Conservation (phyloP, 2,329 filamentous ascomycete species). For the Ceratocystis lukuohia region DNA sequence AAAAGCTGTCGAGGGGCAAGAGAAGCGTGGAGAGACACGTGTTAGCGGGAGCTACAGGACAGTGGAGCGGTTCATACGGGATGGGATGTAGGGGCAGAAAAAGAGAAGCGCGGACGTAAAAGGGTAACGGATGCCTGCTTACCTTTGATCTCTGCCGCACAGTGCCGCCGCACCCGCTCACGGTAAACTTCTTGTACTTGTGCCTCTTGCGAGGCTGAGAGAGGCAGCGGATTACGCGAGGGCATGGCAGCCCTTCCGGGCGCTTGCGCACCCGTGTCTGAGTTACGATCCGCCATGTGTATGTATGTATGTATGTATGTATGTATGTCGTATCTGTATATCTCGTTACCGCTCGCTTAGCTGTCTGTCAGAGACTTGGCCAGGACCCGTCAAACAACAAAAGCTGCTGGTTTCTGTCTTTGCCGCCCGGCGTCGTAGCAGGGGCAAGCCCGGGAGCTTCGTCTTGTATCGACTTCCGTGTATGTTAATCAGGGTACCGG, state of each 20-base stretch:
- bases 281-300: neutral
- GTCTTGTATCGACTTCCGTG: too few relatives aligned
- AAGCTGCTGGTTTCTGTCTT: too few relatives aligned
- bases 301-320: slow-evolving; percentile 2
- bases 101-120: neutral
- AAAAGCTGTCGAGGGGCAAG: slow-evolving; percentile 50
- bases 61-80: neutral
- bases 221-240: slow-evolving; percentile 64
- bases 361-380: too few relatives aligned
- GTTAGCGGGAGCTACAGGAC: neutral
- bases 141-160: slow-evolving; percentile 69
- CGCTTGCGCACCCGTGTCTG: neutral
- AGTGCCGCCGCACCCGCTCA: slow-evolving; percentile 61
- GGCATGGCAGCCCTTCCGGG: slow-evolving; percentile 33
- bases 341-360: neutral
- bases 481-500: too few relatives aligned
- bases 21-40: neutral
- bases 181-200: slow-evolving; percentile 73
- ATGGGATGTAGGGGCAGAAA: neutral
- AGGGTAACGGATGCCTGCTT: slow-evolving; percentile 19
- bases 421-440: too few relatives aligned
- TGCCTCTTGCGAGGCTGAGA: slow-evolving; percentile 68
- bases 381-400: too few relatives aligned
- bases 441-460: too few relatives aligned
- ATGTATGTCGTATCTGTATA: neutral